A percentile compares a stretch with the other conserved stretches of the same genome.
These are phyloP conservation scores for Miscanthus lutarioriparius DNA, from an alignment of 176 grass and related monocot species.

Conservation along the genomic window DNA sequence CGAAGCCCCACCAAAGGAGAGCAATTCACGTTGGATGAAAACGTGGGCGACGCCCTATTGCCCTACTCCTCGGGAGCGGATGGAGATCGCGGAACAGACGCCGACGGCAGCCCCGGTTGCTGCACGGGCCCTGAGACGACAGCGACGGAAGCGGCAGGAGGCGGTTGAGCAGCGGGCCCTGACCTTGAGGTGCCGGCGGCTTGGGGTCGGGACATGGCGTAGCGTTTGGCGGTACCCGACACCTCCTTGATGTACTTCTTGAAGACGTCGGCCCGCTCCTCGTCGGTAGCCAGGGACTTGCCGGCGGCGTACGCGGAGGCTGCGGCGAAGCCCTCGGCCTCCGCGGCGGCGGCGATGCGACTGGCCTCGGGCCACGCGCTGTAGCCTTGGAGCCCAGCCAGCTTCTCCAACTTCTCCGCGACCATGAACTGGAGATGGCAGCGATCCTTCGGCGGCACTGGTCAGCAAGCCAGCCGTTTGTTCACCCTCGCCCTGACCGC, in stretches of 20 bases:
- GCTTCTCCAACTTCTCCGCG: too few relatives aligned
- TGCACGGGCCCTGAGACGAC: not conserved
- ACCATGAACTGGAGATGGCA: too few relatives aligned
- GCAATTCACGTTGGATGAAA: too few relatives aligned
- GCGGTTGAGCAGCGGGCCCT: not conserved
- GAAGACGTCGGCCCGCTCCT: not conserved
- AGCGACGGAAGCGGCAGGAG: not conserved
- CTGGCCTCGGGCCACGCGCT: not conserved
- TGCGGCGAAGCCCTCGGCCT: not conserved
- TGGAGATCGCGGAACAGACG: too few relatives aligned
- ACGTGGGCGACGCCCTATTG: too few relatives aligned
- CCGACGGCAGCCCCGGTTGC: not conserved
- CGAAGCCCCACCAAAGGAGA: not conserved
- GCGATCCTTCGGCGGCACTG: not conserved
- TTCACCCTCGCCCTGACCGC: not conserved
- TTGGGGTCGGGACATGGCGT: not conserved
- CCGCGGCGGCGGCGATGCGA: not conserved
- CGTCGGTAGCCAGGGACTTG: not conserved
- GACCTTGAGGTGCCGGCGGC: not conserved
- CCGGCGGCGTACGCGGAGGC: conserved; percentile 2
- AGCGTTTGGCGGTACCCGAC: not conserved
- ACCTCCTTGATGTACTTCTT: not conserved
- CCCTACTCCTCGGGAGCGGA: too few relatives aligned
- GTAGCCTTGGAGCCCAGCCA: too few relatives aligned
- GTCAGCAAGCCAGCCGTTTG: not conserved